phyloP scores from a whole-genome alignment of 106 monocot genomes.

The Cymbidium sinense region DNA sequence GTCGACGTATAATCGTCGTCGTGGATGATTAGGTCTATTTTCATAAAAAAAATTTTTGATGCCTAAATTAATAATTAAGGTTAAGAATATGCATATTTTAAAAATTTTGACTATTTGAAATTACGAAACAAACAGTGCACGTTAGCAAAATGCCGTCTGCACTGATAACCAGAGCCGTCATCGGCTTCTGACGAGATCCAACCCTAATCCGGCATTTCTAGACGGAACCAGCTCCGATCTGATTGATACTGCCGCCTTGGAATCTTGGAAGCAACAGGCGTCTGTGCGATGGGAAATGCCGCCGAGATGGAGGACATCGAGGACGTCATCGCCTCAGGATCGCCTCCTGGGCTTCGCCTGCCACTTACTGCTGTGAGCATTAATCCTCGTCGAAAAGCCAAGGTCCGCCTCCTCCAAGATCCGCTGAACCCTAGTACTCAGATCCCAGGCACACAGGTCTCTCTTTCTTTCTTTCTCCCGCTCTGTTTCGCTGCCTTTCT shows the following conservation, averaged over 20 bases:
- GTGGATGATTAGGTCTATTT: no score
- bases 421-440: conserved; percentile 19
- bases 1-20: no score
- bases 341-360: conserved; percentile 67
- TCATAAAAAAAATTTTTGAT: no score
- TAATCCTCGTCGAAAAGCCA: conserved; percentile 41
- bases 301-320: conserved; percentile 81
- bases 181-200: neutral
- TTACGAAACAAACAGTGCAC: no score
- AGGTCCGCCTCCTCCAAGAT: conserved; percentile 23
- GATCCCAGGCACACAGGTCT: conserved; percentile 91
- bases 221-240: no score
- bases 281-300: neutral
- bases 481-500: no score
- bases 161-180: no score
- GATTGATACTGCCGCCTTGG: neutral
- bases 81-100: no score
- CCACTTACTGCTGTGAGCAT: conserved; percentile 40
- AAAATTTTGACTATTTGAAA: no score
- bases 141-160: no score
- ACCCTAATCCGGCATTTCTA: neutral
- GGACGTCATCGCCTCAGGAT: conserved; percentile 60
- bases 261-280: neutral
- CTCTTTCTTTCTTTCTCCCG: neutral
- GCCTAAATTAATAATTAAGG: no score